Conservation (phyloP, 345 rosid species). For the Pelargonium nanum region DNA sequence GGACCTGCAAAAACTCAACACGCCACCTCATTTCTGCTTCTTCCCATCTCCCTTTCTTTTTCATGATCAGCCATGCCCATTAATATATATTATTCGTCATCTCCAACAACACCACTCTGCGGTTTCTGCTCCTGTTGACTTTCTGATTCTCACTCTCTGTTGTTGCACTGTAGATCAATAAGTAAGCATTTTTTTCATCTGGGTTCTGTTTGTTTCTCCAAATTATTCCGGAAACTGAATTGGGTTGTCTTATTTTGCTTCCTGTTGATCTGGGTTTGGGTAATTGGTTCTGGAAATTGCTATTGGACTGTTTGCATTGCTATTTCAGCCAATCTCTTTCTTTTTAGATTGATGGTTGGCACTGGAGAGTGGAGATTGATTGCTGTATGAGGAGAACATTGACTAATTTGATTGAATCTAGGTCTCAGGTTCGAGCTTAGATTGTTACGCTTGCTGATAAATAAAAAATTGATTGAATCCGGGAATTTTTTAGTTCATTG, state of each 20-base stretch:
- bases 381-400: too few species aligned
- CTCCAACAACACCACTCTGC: neutral
- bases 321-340: neutral
- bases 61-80: neutral
- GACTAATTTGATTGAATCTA: too few species aligned
- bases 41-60: neutral
- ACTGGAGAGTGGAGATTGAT: neutral
- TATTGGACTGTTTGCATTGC: neutral
- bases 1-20: too few species aligned
- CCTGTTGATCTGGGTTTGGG: neutral
- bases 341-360: neutral
- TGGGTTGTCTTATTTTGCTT: neutral
- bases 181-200: neutral
- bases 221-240: neutral
- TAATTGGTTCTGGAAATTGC: neutral
- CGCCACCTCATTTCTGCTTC: neutral
- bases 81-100: neutral
- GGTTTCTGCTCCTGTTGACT: neutral
- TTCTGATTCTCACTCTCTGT: neutral
- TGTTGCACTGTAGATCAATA: neutral
- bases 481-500: too few species aligned
- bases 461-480: too few species aligned
- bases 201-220: slow-evolving; percentile 3
- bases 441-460: too few species aligned
- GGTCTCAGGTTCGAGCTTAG: too few species aligned